A percentile compares a stretch with the other conserved stretches of the same genome.
These are phyloP conservation scores for Hypericum androsaemum DNA, from an alignment of 345 rosid species.

Conservation along the genomic window DNA sequence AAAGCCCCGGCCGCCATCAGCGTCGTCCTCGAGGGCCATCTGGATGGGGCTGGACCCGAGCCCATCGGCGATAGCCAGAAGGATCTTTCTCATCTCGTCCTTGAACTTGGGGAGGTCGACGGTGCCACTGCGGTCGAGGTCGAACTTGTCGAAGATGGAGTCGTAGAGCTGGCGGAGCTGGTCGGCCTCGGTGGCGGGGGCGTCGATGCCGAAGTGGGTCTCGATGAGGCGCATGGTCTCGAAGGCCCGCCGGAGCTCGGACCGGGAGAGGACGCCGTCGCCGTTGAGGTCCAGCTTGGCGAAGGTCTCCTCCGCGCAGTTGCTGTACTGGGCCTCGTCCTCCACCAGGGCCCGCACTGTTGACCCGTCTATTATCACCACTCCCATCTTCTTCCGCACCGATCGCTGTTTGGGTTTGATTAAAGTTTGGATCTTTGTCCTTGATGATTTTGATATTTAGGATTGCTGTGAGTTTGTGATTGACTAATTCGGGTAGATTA, in stretches of 20 bases:
- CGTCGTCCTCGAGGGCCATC: slow-evolving; percentile 59
- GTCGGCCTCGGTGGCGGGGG: slow-evolving; percentile 31
- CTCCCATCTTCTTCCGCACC: slow-evolving; percentile 33
- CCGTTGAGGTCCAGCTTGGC: slow-evolving; percentile 38
- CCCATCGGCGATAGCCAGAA: slow-evolving; percentile 73
- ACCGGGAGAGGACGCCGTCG: slow-evolving; percentile 58
- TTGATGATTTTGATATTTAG: too few relatives aligned
- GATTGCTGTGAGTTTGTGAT: too few relatives aligned
- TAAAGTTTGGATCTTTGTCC: too few relatives aligned
- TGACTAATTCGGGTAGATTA: too few relatives aligned
- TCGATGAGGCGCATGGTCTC: slow-evolving; percentile 55
- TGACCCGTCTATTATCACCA: slow-evolving; percentile 63
- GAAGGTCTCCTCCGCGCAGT: slow-evolving; percentile 38
- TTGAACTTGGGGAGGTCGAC: slow-evolving; percentile 49
- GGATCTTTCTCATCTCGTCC: slow-evolving; percentile 53
- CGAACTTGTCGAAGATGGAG: slow-evolving; percentile 59
- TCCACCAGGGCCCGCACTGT: slow-evolving; percentile 48
- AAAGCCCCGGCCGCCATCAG: slow-evolving; percentile 38
- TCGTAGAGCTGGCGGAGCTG: slow-evolving; percentile 47
- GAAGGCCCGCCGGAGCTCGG: slow-evolving; percentile 57
- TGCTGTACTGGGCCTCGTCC: slow-evolving; percentile 45
- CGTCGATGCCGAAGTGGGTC: slow-evolving; percentile 57
- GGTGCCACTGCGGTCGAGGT: slow-evolving; percentile 39
- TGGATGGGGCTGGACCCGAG: slow-evolving; percentile 54
- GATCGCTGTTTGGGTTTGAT: background rate